Percentiles rank a stretch among this genome's conserved stretches.
Evolutionary conservation across 2,329 filamentous ascomycete species (phyloP).

Genomic region (Apiospora sp.): DNA sequence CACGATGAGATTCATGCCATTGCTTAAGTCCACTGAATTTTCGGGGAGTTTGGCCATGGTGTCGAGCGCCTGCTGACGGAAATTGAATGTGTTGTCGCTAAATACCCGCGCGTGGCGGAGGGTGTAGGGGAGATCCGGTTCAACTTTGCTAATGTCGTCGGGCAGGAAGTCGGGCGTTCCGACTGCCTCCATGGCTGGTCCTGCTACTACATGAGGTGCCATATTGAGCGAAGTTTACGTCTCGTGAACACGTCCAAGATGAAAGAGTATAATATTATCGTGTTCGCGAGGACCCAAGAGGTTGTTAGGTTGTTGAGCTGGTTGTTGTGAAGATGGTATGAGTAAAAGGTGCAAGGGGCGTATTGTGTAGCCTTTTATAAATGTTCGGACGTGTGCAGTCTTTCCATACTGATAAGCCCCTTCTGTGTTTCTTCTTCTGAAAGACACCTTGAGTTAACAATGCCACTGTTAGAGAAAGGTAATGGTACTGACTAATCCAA

Average conservation of each 20-base stretch:
- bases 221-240: background rate
- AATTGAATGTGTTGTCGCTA: background rate
- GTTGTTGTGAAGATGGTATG: background rate
- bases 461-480: background rate
- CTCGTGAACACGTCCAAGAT: background rate
- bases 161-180: background rate
- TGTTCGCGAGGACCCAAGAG: background rate
- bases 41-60: background rate
- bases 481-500: background rate
- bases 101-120: background rate
- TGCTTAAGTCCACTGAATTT: background rate
- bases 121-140: background rate
- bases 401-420: background rate
- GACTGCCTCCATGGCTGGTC: background rate
- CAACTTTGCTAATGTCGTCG: background rate
- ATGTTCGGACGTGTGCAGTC: background rate
- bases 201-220: background rate
- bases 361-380: background rate
- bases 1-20: background rate
- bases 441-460: background rate
- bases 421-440: background rate
- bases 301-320: background rate
- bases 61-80: background rate
- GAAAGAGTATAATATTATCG: background rate
- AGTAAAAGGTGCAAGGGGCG: background rate